Evolutionary conservation across 2,329 filamentous ascomycete genomes (phyloP), one percentile per base, ranked within the genome.

Genomic region (Tothia fuscella): DNA sequence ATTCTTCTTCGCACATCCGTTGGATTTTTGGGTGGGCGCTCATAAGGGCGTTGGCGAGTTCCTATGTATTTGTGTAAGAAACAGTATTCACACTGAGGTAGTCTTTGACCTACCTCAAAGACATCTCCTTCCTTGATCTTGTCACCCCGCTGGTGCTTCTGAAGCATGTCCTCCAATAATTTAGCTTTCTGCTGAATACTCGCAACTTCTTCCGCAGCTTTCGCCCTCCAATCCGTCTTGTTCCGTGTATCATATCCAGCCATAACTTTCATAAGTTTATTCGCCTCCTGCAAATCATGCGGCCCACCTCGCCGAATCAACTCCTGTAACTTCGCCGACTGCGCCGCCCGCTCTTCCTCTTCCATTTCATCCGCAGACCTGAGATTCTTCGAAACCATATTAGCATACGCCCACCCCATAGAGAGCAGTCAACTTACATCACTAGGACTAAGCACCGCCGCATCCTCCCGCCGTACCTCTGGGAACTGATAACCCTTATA

Each of bases 1-100:
- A 95, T 57, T 98, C 91, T 61, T 98, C 91, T 61, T 96, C 89
- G 56, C 89, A 96, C 89, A 98, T 98, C 65, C 86, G 95, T 59
- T 96, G 89, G 49, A 98, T 96, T 67, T 98, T 98, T 6, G 91
- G 91, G 54, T 98, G 91, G 2, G 91, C 91, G 56, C 82, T 95
- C 59, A 86, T 84, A 34, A 98, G 70, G 7, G 91, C 79, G 49
- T 82, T 80, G 4, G 88, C 88, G 41, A 98, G 72, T 67, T 98
- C 91, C 68, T 88, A 28, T 26, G 36, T 10, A 10, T 2, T 17
- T 32, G 26, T 25, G n/a, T 13, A 45, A 24, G 42, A 49, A 19
- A 49, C 46, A 37, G 30, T 10, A 9, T 17, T 17, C 2, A 5
- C 6, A n/a, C n/a, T n/a, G 19, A 12, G n/a, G 14, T 4, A 6